These are phyloP conservation scores for Proliferodiscus dingleyae DNA, from an alignment of 2,329 filamentous ascomycete species.

Conservation along the genomic window DNA sequence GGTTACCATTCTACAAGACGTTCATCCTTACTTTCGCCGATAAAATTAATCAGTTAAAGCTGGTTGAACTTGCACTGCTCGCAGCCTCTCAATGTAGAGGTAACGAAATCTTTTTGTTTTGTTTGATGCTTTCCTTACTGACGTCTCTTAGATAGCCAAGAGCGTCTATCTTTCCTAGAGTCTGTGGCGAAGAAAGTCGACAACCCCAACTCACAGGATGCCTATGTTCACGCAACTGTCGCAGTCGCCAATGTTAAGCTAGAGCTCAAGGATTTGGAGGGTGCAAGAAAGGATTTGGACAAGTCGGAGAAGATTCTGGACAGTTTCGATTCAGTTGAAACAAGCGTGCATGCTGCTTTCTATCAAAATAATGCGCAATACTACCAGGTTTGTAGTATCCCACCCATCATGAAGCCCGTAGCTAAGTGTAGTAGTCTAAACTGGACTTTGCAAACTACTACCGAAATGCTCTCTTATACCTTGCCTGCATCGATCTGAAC, in stretches of 20 bases:
- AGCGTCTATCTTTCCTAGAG: constrained; percentile 80
- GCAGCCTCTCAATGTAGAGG: constrained; percentile 80
- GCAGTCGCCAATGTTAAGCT: constrained; percentile 86
- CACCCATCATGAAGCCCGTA: not conserved
- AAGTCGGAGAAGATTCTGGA: constrained; percentile 84
- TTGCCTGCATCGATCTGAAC: constrained; percentile 86
- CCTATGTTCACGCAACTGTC: constrained; percentile 88
- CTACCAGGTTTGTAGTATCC: constrained; percentile 59
- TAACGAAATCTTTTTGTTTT: constrained; percentile 34
- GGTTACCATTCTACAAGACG: constrained; percentile 84
- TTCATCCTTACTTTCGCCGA: constrained; percentile 96
- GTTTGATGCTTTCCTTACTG: constrained; percentile 3
- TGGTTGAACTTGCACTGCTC: constrained; percentile 84
- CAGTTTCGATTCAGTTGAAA: constrained; percentile 90
- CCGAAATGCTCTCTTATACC: constrained; percentile 93
- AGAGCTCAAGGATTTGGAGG: constrained; percentile 71
- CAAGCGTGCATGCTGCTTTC: constrained; percentile 90
- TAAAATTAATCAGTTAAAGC: constrained; percentile 98
- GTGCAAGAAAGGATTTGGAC: constrained; percentile 80
- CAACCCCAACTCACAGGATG: constrained; percentile 89
- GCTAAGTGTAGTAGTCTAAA: constrained; percentile 51
- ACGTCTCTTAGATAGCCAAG: constrained; percentile 64
- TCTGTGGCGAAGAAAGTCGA: constrained; percentile 83
- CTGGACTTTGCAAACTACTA: constrained; percentile 95
- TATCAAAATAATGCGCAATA: constrained; percentile 94